Evolutionary conservation across 371 early-diverging fungal species (phyloP), one percentile per base, ranked within the genome.

Genomic region (Saksenaea oblongispora): DNA sequence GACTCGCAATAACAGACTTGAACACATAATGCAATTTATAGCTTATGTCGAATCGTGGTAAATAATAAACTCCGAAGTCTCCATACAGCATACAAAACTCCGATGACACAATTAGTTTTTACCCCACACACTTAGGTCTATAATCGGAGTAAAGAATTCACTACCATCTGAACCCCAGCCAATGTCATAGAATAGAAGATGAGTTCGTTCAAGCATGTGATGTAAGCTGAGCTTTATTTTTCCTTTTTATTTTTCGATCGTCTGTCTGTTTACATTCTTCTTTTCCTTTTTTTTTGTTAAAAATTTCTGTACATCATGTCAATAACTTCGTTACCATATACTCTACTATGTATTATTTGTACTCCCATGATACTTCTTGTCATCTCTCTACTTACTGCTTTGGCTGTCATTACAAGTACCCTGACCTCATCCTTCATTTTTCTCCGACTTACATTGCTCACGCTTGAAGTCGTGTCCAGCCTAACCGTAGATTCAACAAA

Each of bases 341-440:
- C 51, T 8, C 22, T 47, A 10, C 2, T 47, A 22, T 47, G 51
- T 47, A 47, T 47, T 22, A 22, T 47, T 22, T 47, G 27, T 47
- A 47, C 61, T 10, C 69, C 69, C 24, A 55, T 69, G n/a, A 56
- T 64, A 11, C 58, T 64, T 1, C 44, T 55, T 9, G 35, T 58
- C 3, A 34, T 65, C 26, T 14, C 65, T 15, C 22, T 60, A 18
- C 62, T 69, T 18, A 65, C 59, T 7, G n/a, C 27, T 5, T 24
- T 64, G 18, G 69, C 69, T 5, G 56, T 69, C 2, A 13, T 69
- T 27, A 64, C 65, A 34, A 65, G 69, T 18, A 41, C 59, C 31
- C 35, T 69, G 44, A 64, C 69, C 1, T 69, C 69, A 8, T 69
- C 69, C 5, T 69, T 69, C 35, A 62, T 69, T 41, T 64, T 64